phyloP scores from a whole-genome alignment of 345 rosid genomes.

The Murraya koenigii region DNA sequence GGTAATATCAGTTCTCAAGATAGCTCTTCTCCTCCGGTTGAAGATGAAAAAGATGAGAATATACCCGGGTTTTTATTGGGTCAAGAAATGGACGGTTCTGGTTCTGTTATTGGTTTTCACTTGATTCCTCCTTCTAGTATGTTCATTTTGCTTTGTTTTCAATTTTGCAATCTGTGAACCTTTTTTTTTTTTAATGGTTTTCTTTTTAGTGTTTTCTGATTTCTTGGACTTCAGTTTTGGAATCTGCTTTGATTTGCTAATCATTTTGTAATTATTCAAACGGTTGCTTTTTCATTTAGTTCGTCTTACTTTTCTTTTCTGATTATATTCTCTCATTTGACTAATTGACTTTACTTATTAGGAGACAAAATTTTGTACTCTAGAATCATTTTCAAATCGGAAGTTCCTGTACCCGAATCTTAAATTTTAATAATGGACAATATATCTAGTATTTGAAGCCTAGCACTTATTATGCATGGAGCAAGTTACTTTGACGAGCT shows the following conservation, averaged over 20 bases:
- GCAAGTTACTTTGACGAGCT: background rate
- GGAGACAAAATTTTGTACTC: background rate
- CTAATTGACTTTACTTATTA: background rate
- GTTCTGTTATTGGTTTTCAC: slow-evolving; percentile 62
- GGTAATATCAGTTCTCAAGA: slow-evolving; percentile 5
- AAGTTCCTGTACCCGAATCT: background rate
- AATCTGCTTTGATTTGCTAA: background rate
- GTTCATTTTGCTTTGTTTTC: background rate
- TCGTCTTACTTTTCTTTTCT: background rate
- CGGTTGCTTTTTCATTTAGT: background rate
- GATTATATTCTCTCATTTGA: background rate
- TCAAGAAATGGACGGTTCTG: slow-evolving; percentile 60
- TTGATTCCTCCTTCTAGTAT: slow-evolving; percentile 50
- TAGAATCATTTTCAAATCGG: background rate
- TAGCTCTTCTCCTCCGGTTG: slow-evolving; percentile 28
- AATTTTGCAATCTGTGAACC: background rate
- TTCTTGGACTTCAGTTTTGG: too few relatives aligned
- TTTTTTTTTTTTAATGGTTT: background rate
- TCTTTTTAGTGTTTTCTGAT: too few relatives aligned
- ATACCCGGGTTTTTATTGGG: slow-evolving; percentile 35
- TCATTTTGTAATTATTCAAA: background rate
- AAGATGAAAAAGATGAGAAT: slow-evolving; percentile 20
- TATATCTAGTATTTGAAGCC: background rate
- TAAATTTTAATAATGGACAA: background rate
- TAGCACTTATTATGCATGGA: background rate